Base-by-base conservation (phyloP, 768 basidiomycete species). In the Tylopilus balloui region DNA sequence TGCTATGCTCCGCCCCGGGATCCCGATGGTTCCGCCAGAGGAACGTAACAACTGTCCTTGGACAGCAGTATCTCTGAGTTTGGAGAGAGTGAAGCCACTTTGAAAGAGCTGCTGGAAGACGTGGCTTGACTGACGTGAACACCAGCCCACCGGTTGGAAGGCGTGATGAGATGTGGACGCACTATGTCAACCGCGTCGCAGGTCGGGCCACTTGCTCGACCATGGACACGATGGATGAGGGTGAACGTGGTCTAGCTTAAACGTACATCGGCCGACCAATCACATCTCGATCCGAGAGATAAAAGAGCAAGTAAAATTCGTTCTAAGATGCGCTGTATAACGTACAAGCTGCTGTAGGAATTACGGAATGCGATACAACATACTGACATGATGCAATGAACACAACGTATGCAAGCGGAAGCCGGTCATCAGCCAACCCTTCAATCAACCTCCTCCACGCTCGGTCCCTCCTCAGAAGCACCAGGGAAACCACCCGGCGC, bases 391-490 rank as follows among this genome's bases (percentile, higher is more conserved):
- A 66, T 69, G 67, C 67, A 51, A 53, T 51, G 56, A 51, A 56
- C 40, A 64, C 50, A 47, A 51, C 52, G 45, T 39, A 59, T 54
- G 56, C 62, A 54, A 57, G 43, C 44, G 46, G 32, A 56, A 58
- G 55, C 53, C 52, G 36, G 27, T 27, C 25, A 35, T 44, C 48
- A 35, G n/a, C 42, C 37, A 49, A 50, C 47, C 56, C 50, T 54
- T 78, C 27, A 88, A 67, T 88, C 86, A 60, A 92, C 92, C 73
- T 93, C 91, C 77, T 94, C 91, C 45, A 93, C 91, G 50, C 83
- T 85, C 39, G 91, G 92, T 38, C 92, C 92, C 25, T 90, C 90
- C 68, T 88, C 88, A 42, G 73, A 69, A 29, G 75, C 81, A 48
- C 82, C 80, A 27, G 83, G 82, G 77, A 81, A 81, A 42, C 81